Conservation (phyloP, 306 rosid genomes). For the Spatholobus suberectus region DNA sequence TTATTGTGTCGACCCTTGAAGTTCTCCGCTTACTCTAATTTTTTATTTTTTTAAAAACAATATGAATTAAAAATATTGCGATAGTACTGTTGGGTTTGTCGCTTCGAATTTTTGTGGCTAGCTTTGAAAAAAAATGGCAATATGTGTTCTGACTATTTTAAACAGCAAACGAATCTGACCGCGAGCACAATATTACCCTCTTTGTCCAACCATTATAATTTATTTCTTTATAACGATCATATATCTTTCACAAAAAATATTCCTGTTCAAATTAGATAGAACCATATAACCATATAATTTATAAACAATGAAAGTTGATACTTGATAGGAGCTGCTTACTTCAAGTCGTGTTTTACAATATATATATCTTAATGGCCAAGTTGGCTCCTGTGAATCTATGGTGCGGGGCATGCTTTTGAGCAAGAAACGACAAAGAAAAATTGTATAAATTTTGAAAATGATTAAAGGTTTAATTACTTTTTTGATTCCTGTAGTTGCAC, state of each 20-base stretch:
- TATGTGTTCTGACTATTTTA: no score
- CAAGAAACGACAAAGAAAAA: not conserved
- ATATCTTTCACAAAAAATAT: no score
- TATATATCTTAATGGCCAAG: not conserved
- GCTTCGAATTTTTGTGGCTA: not conserved
- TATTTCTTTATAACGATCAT: no score
- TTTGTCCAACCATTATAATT: not conserved
- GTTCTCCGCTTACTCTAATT: no score
- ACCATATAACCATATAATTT: no score
- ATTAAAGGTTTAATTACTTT: no score
- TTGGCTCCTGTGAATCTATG: not conserved
- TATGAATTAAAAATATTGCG: not conserved
- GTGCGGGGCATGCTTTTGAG: not conserved
- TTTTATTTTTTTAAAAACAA: not conserved
- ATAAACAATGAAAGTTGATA: no score
- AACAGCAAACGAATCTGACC: not conserved
- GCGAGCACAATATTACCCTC: not conserved
- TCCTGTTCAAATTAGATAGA: no score
- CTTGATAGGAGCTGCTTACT: not conserved
- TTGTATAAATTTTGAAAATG: no score
- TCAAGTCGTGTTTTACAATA: not conserved
- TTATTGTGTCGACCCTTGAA: no score
- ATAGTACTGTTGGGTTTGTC: not conserved
- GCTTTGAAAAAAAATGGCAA: not conserved
- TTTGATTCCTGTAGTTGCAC: no score